Evolutionary conservation across 192 early-diverging fungal genomes (phyloP).

Genomic region (Phlyctochytrium arcticum): DNA sequence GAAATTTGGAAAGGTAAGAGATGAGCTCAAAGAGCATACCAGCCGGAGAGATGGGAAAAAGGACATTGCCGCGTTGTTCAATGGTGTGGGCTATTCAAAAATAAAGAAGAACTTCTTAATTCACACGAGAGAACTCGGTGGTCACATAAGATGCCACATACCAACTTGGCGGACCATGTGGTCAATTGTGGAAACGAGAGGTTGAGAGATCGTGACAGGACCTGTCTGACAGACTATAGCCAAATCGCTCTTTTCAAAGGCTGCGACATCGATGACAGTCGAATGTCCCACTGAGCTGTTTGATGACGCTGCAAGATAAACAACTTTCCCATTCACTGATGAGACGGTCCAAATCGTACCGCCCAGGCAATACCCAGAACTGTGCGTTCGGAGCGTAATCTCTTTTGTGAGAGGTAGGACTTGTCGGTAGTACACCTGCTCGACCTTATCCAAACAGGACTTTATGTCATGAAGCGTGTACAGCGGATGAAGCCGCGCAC

Average conservation of each 20-base stretch:
- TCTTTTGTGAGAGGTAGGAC: too few species aligned
- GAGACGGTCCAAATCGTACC: constrained; percentile 23
- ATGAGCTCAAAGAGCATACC: constrained; percentile 76
- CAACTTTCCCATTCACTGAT: constrained; percentile 5
- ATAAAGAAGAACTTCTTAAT: background rate
- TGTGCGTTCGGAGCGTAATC: background rate
- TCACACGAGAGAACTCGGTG: too few species aligned
- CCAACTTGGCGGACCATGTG: constrained; percentile 9
- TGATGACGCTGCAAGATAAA: constrained; percentile 18
- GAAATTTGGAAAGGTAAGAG: constrained; percentile 50
- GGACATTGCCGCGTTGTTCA: constrained; percentile 58
- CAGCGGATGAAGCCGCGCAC: constrained; percentile 35
- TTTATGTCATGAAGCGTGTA: constrained; percentile 56
- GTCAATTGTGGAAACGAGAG: background rate
- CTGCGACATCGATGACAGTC: constrained; percentile 4
- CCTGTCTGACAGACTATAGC: constrained; percentile 12
- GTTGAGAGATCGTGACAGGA: background rate
- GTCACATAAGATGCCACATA: too few species aligned
- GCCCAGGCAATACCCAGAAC: constrained; percentile 29
- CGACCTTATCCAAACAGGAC: constrained; percentile 57
- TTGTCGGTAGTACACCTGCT: constrained; percentile 54
- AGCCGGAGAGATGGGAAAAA: constrained; percentile 64
- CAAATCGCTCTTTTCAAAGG: constrained; percentile 8
- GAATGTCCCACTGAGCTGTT: constrained; percentile 21
- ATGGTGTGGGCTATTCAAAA: constrained; percentile 39